Percentiles rank a stretch among this genome's conserved stretches.
phyloP scores from a whole-genome alignment of 352 stramenopile genomes.

The Bremia lactucae region DNA sequence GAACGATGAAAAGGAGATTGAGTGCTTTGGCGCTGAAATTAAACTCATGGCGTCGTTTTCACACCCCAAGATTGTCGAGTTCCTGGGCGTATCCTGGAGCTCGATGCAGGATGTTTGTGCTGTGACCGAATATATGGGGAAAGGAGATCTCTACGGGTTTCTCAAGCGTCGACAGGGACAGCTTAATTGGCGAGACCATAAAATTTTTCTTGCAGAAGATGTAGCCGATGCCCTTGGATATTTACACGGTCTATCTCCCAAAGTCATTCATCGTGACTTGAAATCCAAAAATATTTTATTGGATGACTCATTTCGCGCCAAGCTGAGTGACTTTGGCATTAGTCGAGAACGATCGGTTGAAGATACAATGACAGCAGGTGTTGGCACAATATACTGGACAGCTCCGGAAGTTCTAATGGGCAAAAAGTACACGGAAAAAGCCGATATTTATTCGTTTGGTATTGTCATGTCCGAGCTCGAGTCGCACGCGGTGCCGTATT shows the following conservation, averaged over 20 bases:
- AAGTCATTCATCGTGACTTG: conserved; percentile 74
- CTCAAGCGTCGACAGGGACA: conserved; percentile 55
- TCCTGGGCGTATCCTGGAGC: conserved; percentile 70
- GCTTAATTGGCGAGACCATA: conserved; percentile 66
- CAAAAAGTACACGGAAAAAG: conserved; percentile 79
- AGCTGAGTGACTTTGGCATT: conserved; percentile 71
- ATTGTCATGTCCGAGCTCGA: conserved; percentile 78
- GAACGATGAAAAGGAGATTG: conserved; percentile 75
- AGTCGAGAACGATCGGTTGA: conserved; percentile 62
- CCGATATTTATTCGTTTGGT: conserved; percentile 78
- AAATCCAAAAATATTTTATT: conserved; percentile 76
- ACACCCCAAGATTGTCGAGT: conserved; percentile 78
- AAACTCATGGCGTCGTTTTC: conserved; percentile 77
- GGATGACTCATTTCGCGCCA: conserved; percentile 48
- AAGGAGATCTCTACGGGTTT: conserved; percentile 63
- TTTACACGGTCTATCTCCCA: conserved; percentile 55
- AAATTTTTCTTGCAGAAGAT: conserved; percentile 62
- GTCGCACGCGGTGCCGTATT: conserved; percentile 68
- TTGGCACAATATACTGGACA: conserved; percentile 81
- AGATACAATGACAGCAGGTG: conserved; percentile 74
- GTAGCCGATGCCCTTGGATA: conserved; percentile 64
- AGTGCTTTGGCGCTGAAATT: conserved; percentile 78
- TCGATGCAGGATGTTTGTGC: conserved; percentile 55
- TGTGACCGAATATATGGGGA: conserved; percentile 77
- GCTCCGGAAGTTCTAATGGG: conserved; percentile 71